Conservation (phyloP, 345 rosid species). For the Punica granatum region DNA sequence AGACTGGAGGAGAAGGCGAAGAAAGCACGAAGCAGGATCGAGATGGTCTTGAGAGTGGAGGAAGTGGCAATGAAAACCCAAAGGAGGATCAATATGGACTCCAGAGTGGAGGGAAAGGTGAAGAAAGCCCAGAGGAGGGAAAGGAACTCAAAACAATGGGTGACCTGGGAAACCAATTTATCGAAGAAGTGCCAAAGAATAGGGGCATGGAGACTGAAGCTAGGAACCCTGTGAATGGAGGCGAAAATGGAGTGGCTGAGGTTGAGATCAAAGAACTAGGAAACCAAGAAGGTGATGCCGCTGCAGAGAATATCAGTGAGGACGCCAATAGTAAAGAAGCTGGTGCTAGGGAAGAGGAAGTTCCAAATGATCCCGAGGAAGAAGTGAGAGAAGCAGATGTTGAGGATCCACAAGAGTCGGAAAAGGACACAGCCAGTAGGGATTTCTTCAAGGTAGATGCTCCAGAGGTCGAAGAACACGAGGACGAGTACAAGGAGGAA, state of each 20-base stretch:
- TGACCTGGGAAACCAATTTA: slow-evolving; percentile 1
- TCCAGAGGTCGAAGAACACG: slow-evolving; percentile 19
- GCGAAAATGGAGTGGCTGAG: background rate
- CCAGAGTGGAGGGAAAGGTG: background rate
- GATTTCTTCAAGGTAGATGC: slow-evolving; percentile 10
- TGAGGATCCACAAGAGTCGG: slow-evolving; percentile 9
- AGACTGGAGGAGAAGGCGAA: background rate
- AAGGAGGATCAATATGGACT: background rate
- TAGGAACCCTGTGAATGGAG: background rate
- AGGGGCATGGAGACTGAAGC: slow-evolving; percentile 1
- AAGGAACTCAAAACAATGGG: background rate
- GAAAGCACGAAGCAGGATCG: slow-evolving; percentile 4
- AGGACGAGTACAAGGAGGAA: slow-evolving; percentile 22
- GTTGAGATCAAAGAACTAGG: slow-evolving; percentile 10
- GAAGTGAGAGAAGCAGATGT: slow-evolving; percentile 7
- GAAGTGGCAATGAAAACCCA: background rate
- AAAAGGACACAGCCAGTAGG: slow-evolving; percentile 8
- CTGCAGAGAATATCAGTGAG: slow-evolving; percentile 2
- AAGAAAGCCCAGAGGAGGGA: background rate
- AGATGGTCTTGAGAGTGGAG: background rate
- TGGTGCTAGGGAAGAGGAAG: slow-evolving; percentile 7
- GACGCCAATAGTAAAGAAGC: slow-evolving; percentile 6
- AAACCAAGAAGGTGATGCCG: slow-evolving; percentile 12
- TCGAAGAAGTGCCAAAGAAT: slow-evolving; percentile 9
- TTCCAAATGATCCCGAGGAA: background rate